Base-by-base conservation (phyloP, 371 early-diverging fungal genomes). In the Basidiobolus meristosporus region DNA sequence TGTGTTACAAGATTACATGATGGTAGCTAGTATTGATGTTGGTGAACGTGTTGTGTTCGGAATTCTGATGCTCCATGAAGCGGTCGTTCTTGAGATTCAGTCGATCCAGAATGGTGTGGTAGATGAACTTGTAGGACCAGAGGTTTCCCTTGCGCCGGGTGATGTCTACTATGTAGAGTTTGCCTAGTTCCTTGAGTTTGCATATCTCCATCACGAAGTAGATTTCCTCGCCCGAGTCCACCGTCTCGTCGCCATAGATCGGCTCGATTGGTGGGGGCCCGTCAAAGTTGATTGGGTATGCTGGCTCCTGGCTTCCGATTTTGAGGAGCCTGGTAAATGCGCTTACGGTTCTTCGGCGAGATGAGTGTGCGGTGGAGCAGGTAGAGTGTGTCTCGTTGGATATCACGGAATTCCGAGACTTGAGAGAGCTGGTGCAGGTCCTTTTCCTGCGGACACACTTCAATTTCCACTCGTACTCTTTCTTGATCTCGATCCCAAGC, bases 101-200 rank as follows among this genome's bases (percentile, higher is more conserved):
- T 3, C 58, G 54, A 17, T 69, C 63, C 45, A 80, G 47, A 18
- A 76, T 51, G 6, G 65, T 60, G 47, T 88, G 75, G 56, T 91
- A 91, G 17, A 93, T 49, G 48, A 72, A 73, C 65, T 90, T 90
- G 68, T 88, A 92, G 0, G 74, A 69, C 93, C 91, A 92, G 21
- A 82, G 69, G 54, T 87, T 89, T 41, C 95, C 95, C 45, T 78
- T 71, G 59, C 82, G 62, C 36, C 95, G 73, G 49, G 85, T 74
- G 52, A 93, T 72, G 50, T 87, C 84, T 23, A 93, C 88, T 45
- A 88, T 81, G 56, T 79, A 84, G n/a, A 90, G 66, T 18, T 82
- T 84, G 31, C 68, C 72, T 40, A 90, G 52, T 53, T 89, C 88
- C 58, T 84, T 82, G 54, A 93, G 76, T 46, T 71, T 74, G 59